A percentile compares a stretch with the other conserved stretches of the same genome.
Evolutionary conservation across 2,329 filamentous ascomycete genomes (phyloP).

Genomic region (Cercospora sp.): DNA sequence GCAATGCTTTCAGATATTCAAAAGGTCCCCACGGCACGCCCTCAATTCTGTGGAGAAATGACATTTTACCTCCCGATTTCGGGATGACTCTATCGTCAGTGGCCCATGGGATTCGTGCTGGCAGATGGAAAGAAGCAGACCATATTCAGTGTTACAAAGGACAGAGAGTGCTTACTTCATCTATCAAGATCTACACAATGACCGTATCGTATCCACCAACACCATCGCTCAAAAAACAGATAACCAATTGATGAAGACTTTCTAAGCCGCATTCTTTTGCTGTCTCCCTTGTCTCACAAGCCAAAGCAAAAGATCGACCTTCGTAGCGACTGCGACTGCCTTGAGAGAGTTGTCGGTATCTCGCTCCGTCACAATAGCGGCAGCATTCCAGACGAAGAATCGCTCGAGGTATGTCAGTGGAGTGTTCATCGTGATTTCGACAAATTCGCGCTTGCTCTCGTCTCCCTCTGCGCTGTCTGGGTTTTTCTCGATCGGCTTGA

Average conservation of each 20-base stretch:
- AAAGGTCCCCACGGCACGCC: background rate
- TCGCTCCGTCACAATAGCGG: constrained; percentile 87
- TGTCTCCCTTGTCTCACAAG: constrained; percentile 67
- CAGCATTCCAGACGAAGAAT: constrained; percentile 98
- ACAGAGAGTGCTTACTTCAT: background rate
- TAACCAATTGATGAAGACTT: background rate
- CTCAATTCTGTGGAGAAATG: background rate
- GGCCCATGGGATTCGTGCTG: background rate
- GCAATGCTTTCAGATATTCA: background rate
- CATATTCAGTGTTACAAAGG: background rate
- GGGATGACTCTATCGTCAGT: background rate
- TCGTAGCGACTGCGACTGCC: constrained; percentile 88
- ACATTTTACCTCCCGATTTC: background rate
- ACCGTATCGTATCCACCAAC: constrained; percentile 1
- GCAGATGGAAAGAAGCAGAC: background rate
- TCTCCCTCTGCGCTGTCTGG: constrained; percentile 50
- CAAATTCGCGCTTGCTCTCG: constrained; percentile 65
- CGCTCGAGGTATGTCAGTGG: constrained; percentile 78
- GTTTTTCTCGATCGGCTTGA: constrained; percentile 82
- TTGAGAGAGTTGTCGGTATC: constrained; percentile 58
- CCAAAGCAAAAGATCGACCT: constrained; percentile 93
- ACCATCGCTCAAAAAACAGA: constrained; percentile 10
- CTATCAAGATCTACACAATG: background rate
- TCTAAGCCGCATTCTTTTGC: constrained; percentile 4
- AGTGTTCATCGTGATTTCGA: constrained; percentile 92